phyloP scores from a whole-genome alignment of 192 early-diverging fungal species.

The Rhizoclosmatium sp. region DNA sequence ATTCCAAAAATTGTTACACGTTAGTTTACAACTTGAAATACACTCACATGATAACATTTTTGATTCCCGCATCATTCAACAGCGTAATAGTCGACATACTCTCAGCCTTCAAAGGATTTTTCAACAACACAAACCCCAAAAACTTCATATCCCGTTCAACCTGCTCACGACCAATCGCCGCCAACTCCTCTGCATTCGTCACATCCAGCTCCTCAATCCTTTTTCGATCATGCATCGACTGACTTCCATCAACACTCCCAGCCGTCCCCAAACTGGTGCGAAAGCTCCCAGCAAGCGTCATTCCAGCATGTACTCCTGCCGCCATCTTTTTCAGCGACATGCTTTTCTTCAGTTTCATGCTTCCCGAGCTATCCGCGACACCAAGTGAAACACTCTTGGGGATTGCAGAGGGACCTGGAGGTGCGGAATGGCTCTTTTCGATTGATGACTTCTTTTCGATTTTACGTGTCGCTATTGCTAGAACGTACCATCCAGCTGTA shows the following conservation, averaged over 20 bases:
- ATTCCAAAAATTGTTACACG: neutral
- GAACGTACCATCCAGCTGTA: constrained; percentile 55
- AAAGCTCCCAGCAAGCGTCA: neutral
- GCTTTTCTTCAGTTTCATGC: neutral
- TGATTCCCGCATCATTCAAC: constrained; percentile 69
- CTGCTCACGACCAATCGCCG: constrained; percentile 59
- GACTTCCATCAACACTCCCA: neutral
- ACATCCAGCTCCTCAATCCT: neutral
- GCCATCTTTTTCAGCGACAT: constrained; percentile 8
- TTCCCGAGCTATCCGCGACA: neutral
- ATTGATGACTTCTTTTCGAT: neutral
- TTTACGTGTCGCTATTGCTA: constrained; percentile 44
- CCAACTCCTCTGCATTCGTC: constrained; percentile 43
- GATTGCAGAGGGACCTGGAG: neutral
- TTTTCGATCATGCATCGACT: neutral
- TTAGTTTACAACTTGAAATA: neutral
- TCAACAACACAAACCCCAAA: constrained; percentile 75
- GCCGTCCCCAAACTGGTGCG: neutral
- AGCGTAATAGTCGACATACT: constrained; percentile 66
- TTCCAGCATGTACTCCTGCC: neutral
- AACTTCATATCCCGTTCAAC: constrained; percentile 69
- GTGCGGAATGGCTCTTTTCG: neutral
- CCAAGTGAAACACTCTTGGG: neutral
- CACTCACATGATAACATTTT: constrained; percentile 74
- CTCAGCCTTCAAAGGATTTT: constrained; percentile 79